Evolutionary conservation across 495 filamentous ascomycete species (phyloP).

Genomic region (Penicillium goetzii): DNA sequence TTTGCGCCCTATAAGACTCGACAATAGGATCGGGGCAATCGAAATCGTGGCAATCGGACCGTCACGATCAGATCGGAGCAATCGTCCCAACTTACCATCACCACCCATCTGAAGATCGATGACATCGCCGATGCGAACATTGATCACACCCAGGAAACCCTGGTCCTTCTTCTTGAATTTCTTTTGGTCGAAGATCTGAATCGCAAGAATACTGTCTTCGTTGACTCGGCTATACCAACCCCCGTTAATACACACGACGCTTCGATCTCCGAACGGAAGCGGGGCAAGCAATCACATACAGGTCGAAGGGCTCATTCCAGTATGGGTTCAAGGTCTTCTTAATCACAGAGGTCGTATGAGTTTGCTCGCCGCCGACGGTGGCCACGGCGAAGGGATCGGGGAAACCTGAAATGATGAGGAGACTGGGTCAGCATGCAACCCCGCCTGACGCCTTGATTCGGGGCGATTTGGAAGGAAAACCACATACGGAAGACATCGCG

Average conservation of each 20-base stretch:
- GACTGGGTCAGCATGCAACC: slow-evolving; percentile 26
- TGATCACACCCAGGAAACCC: slow-evolving; percentile 96
- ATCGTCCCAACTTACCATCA: slow-evolving; percentile 69
- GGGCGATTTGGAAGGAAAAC: background rate
- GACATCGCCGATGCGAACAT: slow-evolving; percentile 90
- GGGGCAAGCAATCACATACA: slow-evolving; percentile 60
- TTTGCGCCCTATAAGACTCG: slow-evolving; percentile 1
- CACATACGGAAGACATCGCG: slow-evolving; percentile 92
- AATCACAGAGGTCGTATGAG: slow-evolving; percentile 90
- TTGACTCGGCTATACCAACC: slow-evolving; percentile 68
- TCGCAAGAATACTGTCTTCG: slow-evolving; percentile 93
- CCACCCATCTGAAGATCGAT: slow-evolving; percentile 87
- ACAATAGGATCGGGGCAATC: slow-evolving; percentile 4
- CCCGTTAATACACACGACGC: slow-evolving; percentile 10
- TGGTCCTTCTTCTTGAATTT: slow-evolving; percentile 99
- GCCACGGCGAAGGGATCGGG: slow-evolving; percentile 98
- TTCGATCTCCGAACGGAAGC: slow-evolving; percentile 28
- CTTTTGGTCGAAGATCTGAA: slow-evolving; percentile 99
- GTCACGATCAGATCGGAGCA: background rate
- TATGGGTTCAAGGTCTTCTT: slow-evolving; percentile 98
- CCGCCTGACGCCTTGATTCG: slow-evolving; percentile 14
- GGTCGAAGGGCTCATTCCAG: slow-evolving; percentile 98
- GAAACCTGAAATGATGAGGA: slow-evolving; percentile 65
- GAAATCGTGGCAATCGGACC: too few relatives aligned
- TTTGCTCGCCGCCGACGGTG: slow-evolving; percentile 95